A percentile compares a stretch with the other conserved stretches of the same genome.
Conservation (phyloP, 2,329 filamentous ascomycete genomes). For the Fusarium xyrophilum region DNA sequence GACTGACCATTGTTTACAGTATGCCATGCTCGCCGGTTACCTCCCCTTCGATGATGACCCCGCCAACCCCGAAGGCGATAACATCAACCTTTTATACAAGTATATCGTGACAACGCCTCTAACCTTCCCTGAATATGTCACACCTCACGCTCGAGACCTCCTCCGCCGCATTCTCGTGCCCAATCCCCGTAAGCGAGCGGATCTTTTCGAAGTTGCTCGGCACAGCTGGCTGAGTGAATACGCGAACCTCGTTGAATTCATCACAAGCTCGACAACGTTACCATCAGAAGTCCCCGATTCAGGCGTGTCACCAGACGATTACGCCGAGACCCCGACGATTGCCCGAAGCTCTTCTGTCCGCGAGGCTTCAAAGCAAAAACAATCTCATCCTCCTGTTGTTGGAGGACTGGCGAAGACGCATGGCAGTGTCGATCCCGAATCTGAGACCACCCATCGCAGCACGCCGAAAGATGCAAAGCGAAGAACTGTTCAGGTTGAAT, state of each 20-base stretch:
- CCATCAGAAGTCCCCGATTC: constrained; percentile 84
- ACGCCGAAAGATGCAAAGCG: constrained; percentile 87
- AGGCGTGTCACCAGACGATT: constrained; percentile 67
- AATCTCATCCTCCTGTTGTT: constrained; percentile 55
- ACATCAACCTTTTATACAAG: constrained; percentile 98
- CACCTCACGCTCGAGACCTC: constrained; percentile 91
- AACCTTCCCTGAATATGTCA: constrained; percentile 98
- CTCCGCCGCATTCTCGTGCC: constrained; percentile 92
- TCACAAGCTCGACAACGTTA: constrained; percentile 92
- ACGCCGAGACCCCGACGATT: constrained; percentile 65
- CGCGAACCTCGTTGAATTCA: constrained; percentile 94
- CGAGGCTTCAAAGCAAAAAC: constrained; percentile 77
- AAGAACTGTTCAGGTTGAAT: constrained; percentile 95
- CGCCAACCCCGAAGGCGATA: constrained; percentile 97
- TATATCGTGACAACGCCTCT: constrained; percentile 98
- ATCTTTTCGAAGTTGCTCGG: constrained; percentile 94
- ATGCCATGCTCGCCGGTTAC: constrained; percentile 98
- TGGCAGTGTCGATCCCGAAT: constrained; percentile 73
- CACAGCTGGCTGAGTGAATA: constrained; percentile 99
- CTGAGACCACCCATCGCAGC: constrained; percentile 63
- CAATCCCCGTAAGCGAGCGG: constrained; percentile 91
- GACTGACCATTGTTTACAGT: constrained; percentile 62
- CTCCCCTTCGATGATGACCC: constrained; percentile 98
- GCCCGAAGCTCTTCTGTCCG: constrained; percentile 92
- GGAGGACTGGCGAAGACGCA: constrained; percentile 76